Conservation (phyloP, 2,329 filamentous ascomycete species). For the Cryphonectria japonica region DNA sequence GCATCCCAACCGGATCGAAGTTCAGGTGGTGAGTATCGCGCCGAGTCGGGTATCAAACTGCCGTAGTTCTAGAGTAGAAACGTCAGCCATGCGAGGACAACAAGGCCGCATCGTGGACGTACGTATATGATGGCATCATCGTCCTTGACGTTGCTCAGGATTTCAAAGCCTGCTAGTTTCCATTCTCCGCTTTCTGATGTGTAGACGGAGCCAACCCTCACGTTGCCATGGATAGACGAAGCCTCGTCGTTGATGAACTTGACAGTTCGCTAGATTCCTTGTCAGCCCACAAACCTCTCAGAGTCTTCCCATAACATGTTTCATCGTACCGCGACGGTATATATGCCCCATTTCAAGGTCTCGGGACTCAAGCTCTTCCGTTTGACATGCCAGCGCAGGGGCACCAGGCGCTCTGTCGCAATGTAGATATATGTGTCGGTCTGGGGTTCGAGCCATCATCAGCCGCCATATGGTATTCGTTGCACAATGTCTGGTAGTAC, state of each 20-base stretch:
- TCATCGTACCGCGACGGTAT: constrained; percentile 73
- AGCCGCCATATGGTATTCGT: constrained; percentile 30
- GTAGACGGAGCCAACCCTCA: constrained; percentile 86
- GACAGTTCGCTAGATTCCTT: constrained; percentile 69
- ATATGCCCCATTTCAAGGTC: constrained; percentile 95
- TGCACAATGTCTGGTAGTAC: constrained; percentile 48
- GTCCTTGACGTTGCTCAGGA: constrained; percentile 93
- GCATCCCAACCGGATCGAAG: constrained; percentile 89
- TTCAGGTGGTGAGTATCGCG: constrained; percentile 85
- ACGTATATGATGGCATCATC: constrained; percentile 93
- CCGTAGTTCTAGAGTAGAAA: constrained; percentile 71
- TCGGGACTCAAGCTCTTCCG: constrained; percentile 86
- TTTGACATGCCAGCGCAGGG: constrained; percentile 87
- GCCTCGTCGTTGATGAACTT: constrained; percentile 97
- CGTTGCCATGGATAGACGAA: constrained; percentile 83
- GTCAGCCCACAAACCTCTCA: constrained; percentile 12
- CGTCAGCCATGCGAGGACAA: constrained; percentile 23
- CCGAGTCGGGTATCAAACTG: constrained; percentile 82
- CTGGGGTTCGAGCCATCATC: constrained; percentile 46
- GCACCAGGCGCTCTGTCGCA: constrained; percentile 86
- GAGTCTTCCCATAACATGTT: neutral
- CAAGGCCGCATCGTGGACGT: constrained; percentile 23
- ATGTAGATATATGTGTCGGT: constrained; percentile 96
- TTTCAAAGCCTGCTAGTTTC: constrained; percentile 93
- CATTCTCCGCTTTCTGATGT: constrained; percentile 96